Evolutionary conservation across 1,284 basidiomycete species (phyloP).

Genomic region (Cutaneotrichosporon dermatis): DNA sequence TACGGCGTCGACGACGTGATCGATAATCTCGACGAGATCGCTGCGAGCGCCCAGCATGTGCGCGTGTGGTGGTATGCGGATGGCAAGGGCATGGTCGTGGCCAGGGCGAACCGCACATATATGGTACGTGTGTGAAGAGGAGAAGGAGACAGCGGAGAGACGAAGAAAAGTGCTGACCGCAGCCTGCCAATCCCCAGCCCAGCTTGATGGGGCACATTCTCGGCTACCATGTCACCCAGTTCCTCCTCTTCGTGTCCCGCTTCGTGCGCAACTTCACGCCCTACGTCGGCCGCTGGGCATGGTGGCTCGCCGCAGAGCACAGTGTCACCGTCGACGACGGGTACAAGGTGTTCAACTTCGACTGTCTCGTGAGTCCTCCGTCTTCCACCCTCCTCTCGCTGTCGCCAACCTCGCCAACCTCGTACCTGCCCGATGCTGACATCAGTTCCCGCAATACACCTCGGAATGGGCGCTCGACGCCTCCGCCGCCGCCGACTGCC

Average conservation of each 20-base stretch:
- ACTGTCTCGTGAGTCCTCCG: constrained; percentile 50
- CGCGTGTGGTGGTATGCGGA: constrained; percentile 96
- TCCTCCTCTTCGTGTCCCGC: constrained; percentile 63
- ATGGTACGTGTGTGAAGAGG: constrained; percentile 46
- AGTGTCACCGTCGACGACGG: constrained; percentile 61
- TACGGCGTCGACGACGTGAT: constrained; percentile 59
- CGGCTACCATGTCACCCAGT: constrained; percentile 74
- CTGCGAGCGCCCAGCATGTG: constrained; percentile 71
- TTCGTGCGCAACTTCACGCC: constrained; percentile 43
- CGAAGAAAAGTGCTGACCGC: background rate
- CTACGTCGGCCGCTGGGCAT: constrained; percentile 45
- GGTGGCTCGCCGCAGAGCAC: constrained; percentile 39
- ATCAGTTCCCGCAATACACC: constrained; percentile 83
- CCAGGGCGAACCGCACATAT: constrained; percentile 66
- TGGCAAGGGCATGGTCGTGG: constrained; percentile 67
- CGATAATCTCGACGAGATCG: constrained; percentile 55
- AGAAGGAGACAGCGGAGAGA: background rate
- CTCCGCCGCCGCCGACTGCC: constrained; percentile 56
- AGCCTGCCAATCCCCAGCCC: constrained; percentile 54
- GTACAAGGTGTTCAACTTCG: constrained; percentile 75
- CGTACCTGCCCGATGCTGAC: too few species aligned
- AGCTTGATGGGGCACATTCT: constrained; percentile 58
- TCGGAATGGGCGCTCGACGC: constrained; percentile 82
- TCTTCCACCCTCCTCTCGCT: too few species aligned
- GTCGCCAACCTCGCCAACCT: too few species aligned